phyloP scores from a whole-genome alignment of 352 stramenopile genomes.

The Phytophthora syringae region DNA sequence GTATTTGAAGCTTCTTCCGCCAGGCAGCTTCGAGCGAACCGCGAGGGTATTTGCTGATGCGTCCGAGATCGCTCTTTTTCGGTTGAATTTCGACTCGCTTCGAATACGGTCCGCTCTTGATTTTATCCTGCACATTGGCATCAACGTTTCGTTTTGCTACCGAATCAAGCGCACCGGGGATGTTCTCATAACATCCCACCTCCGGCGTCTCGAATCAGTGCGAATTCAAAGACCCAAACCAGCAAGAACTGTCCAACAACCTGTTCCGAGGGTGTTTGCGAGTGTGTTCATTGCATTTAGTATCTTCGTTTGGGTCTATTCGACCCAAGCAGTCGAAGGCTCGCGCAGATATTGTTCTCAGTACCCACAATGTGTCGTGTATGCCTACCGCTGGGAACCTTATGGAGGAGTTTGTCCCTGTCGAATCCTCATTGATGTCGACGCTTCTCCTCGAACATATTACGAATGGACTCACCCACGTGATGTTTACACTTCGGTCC shows the following conservation, averaged over 20 bases:
- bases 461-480: conserved; percentile 26
- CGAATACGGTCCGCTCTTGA: conserved; percentile 29
- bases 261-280: conserved; percentile 20
- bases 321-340: conserved; percentile 6
- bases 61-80: conserved; percentile 32
- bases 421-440: conserved; percentile 28
- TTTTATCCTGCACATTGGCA: conserved; percentile 31
- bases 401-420: conserved; percentile 18
- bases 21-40: conserved; percentile 32
- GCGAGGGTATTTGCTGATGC: conserved; percentile 31
- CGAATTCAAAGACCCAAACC: background rate
- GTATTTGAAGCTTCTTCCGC: conserved; percentile 23
- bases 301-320: conserved; percentile 15
- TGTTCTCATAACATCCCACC: conserved; percentile 7
- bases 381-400: conserved; percentile 22
- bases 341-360: conserved; percentile 5
- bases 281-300: conserved; percentile 26
- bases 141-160: conserved; percentile 38
- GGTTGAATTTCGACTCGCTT: conserved; percentile 35
- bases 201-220: background rate
- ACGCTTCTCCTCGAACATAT: conserved; percentile 24
- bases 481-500: conserved; percentile 19
- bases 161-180: conserved; percentile 33
- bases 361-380: conserved; percentile 31
- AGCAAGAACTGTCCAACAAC: background rate